phyloP scores from a whole-genome alignment of 495 filamentous ascomycete species.

The Podospora tetraspora region DNA sequence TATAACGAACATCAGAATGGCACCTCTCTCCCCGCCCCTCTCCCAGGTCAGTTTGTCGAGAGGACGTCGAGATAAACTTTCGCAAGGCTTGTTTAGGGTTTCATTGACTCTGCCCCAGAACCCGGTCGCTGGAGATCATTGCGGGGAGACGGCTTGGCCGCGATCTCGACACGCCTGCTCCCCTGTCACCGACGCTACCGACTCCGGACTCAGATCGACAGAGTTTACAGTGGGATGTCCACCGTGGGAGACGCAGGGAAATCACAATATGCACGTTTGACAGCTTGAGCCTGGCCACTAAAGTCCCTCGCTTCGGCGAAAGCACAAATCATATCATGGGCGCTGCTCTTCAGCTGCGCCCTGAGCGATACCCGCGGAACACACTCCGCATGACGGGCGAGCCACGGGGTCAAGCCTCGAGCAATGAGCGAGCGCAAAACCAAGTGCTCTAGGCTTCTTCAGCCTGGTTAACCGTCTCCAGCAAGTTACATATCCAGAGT shows the following conservation, averaged over 20 bases:
- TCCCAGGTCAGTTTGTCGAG: not conserved
- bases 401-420: not conserved
- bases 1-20: not conserved
- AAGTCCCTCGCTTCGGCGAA: not conserved
- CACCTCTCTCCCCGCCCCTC: not conserved
- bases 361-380: not conserved
- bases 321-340: not conserved
- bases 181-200: not conserved
- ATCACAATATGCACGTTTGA: not conserved
- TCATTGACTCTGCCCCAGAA: not conserved
- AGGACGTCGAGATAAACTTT: not conserved
- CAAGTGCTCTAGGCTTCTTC: not conserved
- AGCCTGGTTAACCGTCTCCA: not conserved
- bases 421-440: not conserved
- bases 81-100: not conserved
- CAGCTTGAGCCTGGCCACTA: not conserved
- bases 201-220: not conserved
- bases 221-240: not conserved
- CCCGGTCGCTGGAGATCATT: slow-evolving; percentile 3
- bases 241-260: not conserved
- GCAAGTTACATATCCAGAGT: not conserved
- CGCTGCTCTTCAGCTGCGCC: not conserved
- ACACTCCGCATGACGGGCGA: not conserved
- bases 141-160: not conserved
- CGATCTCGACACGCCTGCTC: not conserved